Conservation (phyloP, 2,329 filamentous ascomycete species). For the Catunica adiposa region DNA sequence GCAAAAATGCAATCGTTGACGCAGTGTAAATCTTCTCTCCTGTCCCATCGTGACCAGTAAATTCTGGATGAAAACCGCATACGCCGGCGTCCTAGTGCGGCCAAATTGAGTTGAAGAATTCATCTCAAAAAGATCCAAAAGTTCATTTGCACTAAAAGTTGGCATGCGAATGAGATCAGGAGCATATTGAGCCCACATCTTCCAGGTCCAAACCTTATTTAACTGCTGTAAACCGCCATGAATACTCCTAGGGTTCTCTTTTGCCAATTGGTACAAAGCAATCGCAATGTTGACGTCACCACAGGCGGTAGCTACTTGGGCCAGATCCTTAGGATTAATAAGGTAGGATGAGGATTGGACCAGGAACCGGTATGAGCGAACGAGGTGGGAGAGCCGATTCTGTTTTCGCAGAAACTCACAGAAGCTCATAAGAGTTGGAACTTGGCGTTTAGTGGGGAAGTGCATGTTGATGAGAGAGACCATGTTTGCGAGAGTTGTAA, state of each 20-base stretch:
- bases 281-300: slow-evolving; percentile 19
- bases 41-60: slow-evolving; percentile 4
- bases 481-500: slow-evolving; percentile 9
- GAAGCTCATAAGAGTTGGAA: slow-evolving; percentile 13
- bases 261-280: slow-evolving; percentile 16
- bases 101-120: slow-evolving; percentile 3
- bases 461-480: slow-evolving; percentile 6
- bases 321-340: slow-evolving; percentile 8
- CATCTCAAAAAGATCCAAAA: slow-evolving; percentile 8
- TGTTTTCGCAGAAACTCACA: slow-evolving; percentile 14
- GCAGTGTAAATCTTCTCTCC: slow-evolving; percentile 17
- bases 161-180: slow-evolving; percentile 20
- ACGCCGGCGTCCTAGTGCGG: slow-evolving; percentile 4
- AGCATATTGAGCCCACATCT: slow-evolving; percentile 21
- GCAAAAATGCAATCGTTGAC: slow-evolving; percentile 19
- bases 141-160: background rate
- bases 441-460: slow-evolving; percentile 5
- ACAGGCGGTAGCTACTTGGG: slow-evolving; percentile 14
- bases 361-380: slow-evolving; percentile 14
- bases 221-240: slow-evolving; percentile 10
- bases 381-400: slow-evolving; percentile 13
- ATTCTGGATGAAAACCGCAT: slow-evolving; percentile 7
- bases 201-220: slow-evolving; percentile 20
- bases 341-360: background rate
- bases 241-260: slow-evolving; percentile 5